phyloP scores from a whole-genome alignment of 495 filamentous ascomycete genomes.

The Aspergillus sclerotiicarbonarius region DNA sequence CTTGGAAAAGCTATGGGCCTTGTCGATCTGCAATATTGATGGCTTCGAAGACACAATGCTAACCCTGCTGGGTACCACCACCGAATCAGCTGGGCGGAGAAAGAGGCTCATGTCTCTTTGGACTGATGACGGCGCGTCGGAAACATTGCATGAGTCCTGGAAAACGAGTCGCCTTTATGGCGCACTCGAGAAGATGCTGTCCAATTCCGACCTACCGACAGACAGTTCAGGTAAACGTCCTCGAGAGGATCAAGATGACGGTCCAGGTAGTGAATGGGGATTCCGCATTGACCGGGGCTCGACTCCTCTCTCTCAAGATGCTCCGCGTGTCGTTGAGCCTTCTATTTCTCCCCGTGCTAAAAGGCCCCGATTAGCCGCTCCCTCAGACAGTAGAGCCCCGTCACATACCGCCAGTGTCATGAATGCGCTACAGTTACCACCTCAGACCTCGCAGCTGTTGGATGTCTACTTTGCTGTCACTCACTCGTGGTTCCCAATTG shows the following conservation, averaged over 20 bases:
- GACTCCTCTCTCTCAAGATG: conserved; percentile 29
- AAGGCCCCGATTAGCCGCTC: conserved; percentile 27
- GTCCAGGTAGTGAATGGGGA: conserved; percentile 31
- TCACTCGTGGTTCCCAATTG: conserved; percentile 69
- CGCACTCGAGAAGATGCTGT: conserved; percentile 55
- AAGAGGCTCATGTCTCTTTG: conserved; percentile 42
- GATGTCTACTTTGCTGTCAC: conserved; percentile 73
- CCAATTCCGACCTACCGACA: conserved; percentile 31
- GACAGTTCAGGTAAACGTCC: conserved; percentile 34
- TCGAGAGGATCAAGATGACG: conserved; percentile 35
- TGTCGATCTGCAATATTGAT: conserved; percentile 47
- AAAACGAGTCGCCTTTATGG: conserved; percentile 52
- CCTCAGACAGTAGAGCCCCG: conserved; percentile 16
- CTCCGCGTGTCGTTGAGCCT: conserved; percentile 32
- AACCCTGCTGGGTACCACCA: conserved; percentile 38
- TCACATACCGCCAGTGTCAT: conserved; percentile 15
- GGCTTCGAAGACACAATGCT: conserved; percentile 51
- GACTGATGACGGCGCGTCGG: conserved; percentile 49
- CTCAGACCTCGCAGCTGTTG: conserved; percentile 61
- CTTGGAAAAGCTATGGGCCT: conserved; percentile 46
- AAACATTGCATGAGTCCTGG: conserved; percentile 58
- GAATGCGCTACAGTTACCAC: conserved; percentile 48
- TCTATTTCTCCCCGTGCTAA: conserved; percentile 29
- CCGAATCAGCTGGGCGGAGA: conserved; percentile 34
- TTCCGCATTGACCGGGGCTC: conserved; percentile 34